Percentiles rank a stretch among this genome's conserved stretches.
Evolutionary conservation across 495 filamentous ascomycete genomes (phyloP).

Genomic region (Xylaria nigripes): DNA sequence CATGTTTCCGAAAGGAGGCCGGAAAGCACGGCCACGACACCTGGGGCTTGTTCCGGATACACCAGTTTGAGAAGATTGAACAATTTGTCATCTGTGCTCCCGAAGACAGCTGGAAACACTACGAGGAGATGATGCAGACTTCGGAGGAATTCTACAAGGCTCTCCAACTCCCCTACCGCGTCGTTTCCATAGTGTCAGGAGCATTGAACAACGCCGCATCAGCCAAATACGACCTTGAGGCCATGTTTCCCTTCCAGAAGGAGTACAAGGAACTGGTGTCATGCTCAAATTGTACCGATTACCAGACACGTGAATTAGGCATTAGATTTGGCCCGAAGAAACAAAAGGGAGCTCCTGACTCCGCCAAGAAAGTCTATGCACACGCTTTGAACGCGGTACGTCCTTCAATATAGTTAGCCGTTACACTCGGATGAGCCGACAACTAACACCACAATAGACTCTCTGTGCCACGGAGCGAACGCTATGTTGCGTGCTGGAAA

Average conservation of each 20-base stretch:
- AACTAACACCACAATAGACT: conserved; percentile 34
- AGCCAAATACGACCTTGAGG: conserved; percentile 95
- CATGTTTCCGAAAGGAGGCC: conserved; percentile 92
- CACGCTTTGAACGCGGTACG: conserved; percentile 72
- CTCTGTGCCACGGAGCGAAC: conserved; percentile 89
- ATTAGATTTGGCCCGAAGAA: conserved; percentile 77
- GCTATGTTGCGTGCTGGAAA: conserved; percentile 91
- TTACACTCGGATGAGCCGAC: background rate
- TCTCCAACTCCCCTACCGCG: conserved; percentile 76
- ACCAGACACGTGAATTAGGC: conserved; percentile 81
- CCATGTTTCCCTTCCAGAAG: conserved; percentile 92
- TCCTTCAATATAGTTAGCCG: background rate
- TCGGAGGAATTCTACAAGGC: conserved; percentile 94
- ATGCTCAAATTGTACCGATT: conserved; percentile 93
- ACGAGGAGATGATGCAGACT: conserved; percentile 82
- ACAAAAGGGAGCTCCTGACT: conserved; percentile 47
- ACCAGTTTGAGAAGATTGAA: conserved; percentile 98
- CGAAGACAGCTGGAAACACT: conserved; percentile 88
- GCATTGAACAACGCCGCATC: conserved; percentile 88
- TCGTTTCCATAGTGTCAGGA: conserved; percentile 89
- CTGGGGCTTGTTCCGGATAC: conserved; percentile 96
- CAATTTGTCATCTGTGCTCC: conserved; percentile 93
- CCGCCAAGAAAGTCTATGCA: conserved; percentile 81
- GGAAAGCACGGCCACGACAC: conserved; percentile 89
- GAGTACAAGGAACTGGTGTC: conserved; percentile 98